A percentile compares a stretch with the other conserved stretches of the same genome.
Conservation (phyloP, 2,329 filamentous ascomycete genomes). For the Podosphaera xanthii region DNA sequence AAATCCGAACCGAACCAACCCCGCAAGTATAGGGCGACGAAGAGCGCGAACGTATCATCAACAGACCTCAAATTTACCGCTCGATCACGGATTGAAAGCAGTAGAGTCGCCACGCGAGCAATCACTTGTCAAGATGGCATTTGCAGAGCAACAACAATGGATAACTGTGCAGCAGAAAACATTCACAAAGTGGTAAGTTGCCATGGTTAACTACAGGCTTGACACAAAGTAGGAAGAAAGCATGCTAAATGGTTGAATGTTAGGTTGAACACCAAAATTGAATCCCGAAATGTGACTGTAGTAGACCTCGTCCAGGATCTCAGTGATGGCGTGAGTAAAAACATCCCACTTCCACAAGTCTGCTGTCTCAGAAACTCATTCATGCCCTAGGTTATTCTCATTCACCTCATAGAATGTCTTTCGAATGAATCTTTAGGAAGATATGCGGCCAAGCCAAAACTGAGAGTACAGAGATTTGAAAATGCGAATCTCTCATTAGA, state of each 20-base stretch:
- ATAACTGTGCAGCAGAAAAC: constrained; percentile 89
- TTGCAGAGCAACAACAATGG: constrained; percentile 42
- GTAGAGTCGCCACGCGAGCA: constrained; percentile 15
- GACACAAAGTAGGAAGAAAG: not conserved
- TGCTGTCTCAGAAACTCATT: constrained; percentile 6
- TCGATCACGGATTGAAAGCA: constrained; percentile 13
- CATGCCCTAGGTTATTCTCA: constrained; percentile 53
- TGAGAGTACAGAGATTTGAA: constrained; percentile 91
- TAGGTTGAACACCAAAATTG: constrained; percentile 91
- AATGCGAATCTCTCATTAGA: constrained; percentile 92
- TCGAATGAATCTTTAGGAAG: constrained; percentile 85
- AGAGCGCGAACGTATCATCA: constrained; percentile 6
- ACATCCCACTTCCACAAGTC: not conserved
- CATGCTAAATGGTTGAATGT: constrained; percentile 3
- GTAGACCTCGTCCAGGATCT: constrained; percentile 75
- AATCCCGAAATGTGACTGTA: constrained; percentile 53
- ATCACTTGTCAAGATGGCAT: constrained; percentile 31
- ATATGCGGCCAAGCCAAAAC: constrained; percentile 88
- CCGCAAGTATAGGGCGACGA: constrained; percentile 6
- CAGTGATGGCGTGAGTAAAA: constrained; percentile 61
- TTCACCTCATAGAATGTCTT: constrained; percentile 91
- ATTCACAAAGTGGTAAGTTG: constrained; percentile 74
- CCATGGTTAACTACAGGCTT: not conserved
- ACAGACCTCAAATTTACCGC: constrained; percentile 8
- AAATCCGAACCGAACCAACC: constrained; percentile 2